These are phyloP conservation scores for Russula foetens DNA, from an alignment of 768 basidiomycete species.

Conservation along the genomic window DNA sequence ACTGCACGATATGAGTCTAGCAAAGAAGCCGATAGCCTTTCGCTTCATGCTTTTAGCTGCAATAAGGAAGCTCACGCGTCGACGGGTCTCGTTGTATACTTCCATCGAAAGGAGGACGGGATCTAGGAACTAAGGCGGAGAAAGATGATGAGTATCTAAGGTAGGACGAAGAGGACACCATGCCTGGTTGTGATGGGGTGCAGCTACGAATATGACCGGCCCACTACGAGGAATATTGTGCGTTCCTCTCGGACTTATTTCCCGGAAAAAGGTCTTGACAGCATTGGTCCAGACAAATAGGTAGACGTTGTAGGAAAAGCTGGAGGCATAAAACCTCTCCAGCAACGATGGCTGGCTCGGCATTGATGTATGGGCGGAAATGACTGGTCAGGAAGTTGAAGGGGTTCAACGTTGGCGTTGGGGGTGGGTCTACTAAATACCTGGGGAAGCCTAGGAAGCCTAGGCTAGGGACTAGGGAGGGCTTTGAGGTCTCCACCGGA, in stretches of 20 bases:
- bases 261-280: slow-evolving; percentile 91
- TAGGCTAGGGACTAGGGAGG: background rate
- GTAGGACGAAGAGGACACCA: slow-evolving; percentile 19
- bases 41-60: slow-evolving; percentile 86
- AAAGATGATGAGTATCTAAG: background rate
- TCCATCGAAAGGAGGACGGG: slow-evolving; percentile 73
- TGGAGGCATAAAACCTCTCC: slow-evolving; percentile 9
- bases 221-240: slow-evolving; percentile 88
- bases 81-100: slow-evolving; percentile 75
- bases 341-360: background rate
- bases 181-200: slow-evolving; percentile 89
- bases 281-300: slow-evolving; percentile 78
- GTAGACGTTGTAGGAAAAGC: slow-evolving; percentile 52
- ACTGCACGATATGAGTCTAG: slow-evolving; percentile 85
- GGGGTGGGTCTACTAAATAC: background rate
- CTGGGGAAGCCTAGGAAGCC: background rate
- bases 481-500: no score
- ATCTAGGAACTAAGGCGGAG: slow-evolving; percentile 71
- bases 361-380: background rate
- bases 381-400: background rate
- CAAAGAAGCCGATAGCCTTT: slow-evolving; percentile 66
- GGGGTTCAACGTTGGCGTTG: background rate
- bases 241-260: slow-evolving; percentile 86
- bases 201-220: slow-evolving; percentile 89
- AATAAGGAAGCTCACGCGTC: slow-evolving; percentile 77